These are phyloP conservation scores for Annona squamosa DNA, from an alignment of 164 flowering plant genomes.

Conservation along the genomic window DNA sequence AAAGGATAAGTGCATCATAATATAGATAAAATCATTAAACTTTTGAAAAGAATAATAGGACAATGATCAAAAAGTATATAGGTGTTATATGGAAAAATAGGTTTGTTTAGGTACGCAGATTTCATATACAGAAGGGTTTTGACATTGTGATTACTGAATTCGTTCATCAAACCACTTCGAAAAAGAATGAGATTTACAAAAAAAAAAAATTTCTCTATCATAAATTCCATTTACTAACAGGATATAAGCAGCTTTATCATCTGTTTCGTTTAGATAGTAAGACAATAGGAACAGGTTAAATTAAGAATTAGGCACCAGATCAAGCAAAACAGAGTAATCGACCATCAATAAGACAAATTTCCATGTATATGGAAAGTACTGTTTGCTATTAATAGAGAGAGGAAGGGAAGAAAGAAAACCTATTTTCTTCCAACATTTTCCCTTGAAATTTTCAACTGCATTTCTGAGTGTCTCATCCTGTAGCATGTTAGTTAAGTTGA, in stretches of 20 bases:
- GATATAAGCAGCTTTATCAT: background rate
- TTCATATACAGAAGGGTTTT: too few species aligned
- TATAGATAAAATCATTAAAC: too few species aligned
- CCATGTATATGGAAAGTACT: background rate
- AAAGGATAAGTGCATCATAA: too few species aligned
- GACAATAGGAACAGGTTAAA: background rate
- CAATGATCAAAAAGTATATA: too few species aligned
- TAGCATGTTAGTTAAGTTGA: conserved; percentile 1
- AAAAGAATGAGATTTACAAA: too few species aligned
- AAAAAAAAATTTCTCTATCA: too few species aligned
- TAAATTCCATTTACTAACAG: background rate
- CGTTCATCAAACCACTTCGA: too few species aligned
- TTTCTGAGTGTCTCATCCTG: conserved; percentile 88
- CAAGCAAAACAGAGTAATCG: background rate
- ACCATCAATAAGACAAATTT: background rate
- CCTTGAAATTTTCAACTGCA: conserved; percentile 69
- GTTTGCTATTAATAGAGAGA: background rate
- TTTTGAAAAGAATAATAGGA: too few species aligned
- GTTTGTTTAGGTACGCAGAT: too few species aligned
- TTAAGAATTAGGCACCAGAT: background rate
- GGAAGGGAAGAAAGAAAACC: conserved; percentile 34
- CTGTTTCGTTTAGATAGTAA: background rate
- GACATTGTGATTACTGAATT: too few species aligned
- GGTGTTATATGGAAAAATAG: too few species aligned
- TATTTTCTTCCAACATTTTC: conserved; percentile 96